Evolutionary conservation across 352 stramenopile species (phyloP), one percentile per base, ranked within the genome.

Genomic region (Phytophthora crassamura): DNA sequence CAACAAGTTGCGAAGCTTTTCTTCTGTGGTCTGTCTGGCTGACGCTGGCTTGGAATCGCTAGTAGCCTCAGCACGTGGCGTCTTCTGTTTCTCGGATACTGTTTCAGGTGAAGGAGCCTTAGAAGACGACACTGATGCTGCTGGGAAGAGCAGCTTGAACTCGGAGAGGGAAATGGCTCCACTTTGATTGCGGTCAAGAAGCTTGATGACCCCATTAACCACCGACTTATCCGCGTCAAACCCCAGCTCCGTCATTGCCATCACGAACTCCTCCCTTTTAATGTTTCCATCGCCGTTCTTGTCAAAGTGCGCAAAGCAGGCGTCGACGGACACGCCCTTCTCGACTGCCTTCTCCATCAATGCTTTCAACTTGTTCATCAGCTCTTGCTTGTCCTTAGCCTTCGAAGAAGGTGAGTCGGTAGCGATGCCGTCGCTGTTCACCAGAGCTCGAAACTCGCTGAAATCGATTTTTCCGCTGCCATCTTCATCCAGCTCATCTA

Each of bases 231-330:
- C 51, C 4, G 42, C 55, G 12, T 48, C 62, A 35, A 94, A 59
- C 0, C 74, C 80, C 14, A 95, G 59, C 42, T 89, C 80, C 14
- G 58, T 53, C 69, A 95, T 87, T 5, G 68, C 76, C 5, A 61
- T 48, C 15, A 77, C 43, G 20, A 96, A 93, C 56, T 94, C 88
- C 10, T 73, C 59, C 22, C 74, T 68, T 3, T 74, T 86, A 45
- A 96, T 83, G 2, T 64, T 77, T 3, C 84, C 81, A 15, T 85
- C 88, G 5, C 72, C 65, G 61, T 97, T 83, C 50, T 91, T 94
- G 66, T 97, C 89, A 61, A 97, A 97, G 46, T 97, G 89, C 0
- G 46, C 39, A 47, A 94, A 94, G 52, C 84, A 91, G n/a, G 72
- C 70, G 1, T 80, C 65, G 7, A 90, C 56, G 12, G 80, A 72